Base-by-base conservation (phyloP, 768 basidiomycete species). In the Hypholoma fasciculare region DNA sequence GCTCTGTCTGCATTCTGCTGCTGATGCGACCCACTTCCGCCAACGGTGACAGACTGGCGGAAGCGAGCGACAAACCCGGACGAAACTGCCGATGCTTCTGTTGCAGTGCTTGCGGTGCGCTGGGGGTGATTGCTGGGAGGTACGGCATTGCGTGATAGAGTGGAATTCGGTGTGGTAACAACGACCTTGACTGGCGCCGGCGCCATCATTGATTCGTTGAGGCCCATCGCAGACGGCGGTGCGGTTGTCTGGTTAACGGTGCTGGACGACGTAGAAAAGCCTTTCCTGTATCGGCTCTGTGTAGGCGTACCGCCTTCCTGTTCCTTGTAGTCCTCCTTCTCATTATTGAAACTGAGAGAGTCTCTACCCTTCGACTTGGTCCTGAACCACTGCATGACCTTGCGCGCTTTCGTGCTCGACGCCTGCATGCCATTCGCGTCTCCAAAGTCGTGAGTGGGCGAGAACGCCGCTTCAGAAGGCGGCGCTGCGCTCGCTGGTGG, bases 331-430 rank as follows among this genome's bases (percentile, higher is more conserved):
- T 47, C 65, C 23, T 66, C 66, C 16, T 63, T 66, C 23, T 63
- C 67, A 23, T 60, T 60, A 16, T 54, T 68, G 47, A 67, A 63
- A 8, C 72, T 74, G 44, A 78, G 61, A 16, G 73, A 74, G 44
- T 79, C 78, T 19, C 75, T 63, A 14, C 72, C 77, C 64, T 84
- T 88, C 67, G 86, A 88, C 73, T 82, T 84, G 55, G 82, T 83
- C 72, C 90, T 81, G 84, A 99, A 98, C 97, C 97, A 99, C 63
- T 95, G 89, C 96, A 98, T 98, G 53, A 99, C 97, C 68, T 90
- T 94, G 71, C 87, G 87, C 4, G 96, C 95, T 71, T 95, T 91
- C 73, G 82, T 87, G n/a, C 92, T 85, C 60, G 91, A 88, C 14
- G 87, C 90, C 2, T 82, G 81, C 74, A 88, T 78, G 7, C 75